Evolutionary conservation across 2,329 filamentous ascomycete species (phyloP).

Genomic region (Arthrobotrys musiformis): DNA sequence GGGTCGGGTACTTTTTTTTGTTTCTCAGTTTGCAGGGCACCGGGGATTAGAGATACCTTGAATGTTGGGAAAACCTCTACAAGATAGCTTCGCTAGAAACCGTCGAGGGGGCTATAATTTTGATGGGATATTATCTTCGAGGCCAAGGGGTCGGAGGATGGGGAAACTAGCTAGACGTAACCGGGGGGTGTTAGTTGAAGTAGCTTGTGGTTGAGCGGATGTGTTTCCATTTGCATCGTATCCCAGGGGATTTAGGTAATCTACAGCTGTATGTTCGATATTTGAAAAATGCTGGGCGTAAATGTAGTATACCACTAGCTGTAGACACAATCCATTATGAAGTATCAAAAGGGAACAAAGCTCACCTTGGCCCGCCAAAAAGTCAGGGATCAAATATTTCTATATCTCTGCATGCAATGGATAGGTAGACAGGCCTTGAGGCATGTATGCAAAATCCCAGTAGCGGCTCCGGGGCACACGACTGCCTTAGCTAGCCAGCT

Average conservation of each 20-base stretch:
- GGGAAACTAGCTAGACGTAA: not conserved
- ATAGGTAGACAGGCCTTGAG: not conserved
- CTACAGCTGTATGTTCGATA: not conserved
- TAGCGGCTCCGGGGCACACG: constrained; percentile 5
- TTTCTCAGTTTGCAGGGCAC: constrained; percentile 40
- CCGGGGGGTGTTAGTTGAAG: not conserved
- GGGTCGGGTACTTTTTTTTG: constrained; percentile 46
- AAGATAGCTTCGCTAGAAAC: not conserved
- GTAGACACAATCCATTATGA: constrained; percentile 24
- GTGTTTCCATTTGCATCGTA: too few species aligned
- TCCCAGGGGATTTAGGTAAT: not conserved
- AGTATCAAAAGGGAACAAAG: not conserved
- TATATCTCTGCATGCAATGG: not conserved
- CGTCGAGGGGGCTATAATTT: constrained; percentile 6
- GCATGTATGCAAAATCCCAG: not conserved
- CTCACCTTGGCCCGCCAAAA: not conserved
- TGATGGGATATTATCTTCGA: constrained; percentile 19
- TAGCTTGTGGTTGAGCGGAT: not conserved
- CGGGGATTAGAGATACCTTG: not conserved
- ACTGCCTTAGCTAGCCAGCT: not conserved
- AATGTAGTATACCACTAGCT: constrained; percentile 16
- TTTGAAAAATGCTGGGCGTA: too few species aligned
- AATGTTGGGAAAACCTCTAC: not conserved
- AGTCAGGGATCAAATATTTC: not conserved
- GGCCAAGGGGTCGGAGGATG: too few species aligned